Conservation (phyloP, 768 basidiomycete genomes). For the Mycena latifolia region DNA sequence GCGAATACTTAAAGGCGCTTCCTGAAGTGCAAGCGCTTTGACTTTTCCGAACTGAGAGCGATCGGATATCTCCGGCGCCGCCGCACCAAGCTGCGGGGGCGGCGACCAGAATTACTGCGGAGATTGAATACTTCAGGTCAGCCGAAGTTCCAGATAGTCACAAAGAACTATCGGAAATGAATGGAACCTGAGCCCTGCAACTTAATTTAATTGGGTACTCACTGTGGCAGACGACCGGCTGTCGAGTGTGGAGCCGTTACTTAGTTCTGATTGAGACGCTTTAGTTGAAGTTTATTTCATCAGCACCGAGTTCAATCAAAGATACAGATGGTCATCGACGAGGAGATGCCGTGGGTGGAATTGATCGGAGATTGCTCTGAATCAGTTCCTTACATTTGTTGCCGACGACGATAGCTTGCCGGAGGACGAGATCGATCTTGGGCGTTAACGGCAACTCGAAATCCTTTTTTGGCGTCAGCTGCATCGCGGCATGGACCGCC, state of each 20-base stretch:
- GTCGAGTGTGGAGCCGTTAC: slow-evolving; percentile 11
- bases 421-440: slow-evolving; percentile 13
- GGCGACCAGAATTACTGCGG: slow-evolving; percentile 9
- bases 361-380: slow-evolving; percentile 2
- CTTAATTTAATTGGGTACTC: background rate
- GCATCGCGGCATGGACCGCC: slow-evolving; percentile 2
- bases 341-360: background rate
- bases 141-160: background rate
- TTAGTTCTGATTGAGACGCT: slow-evolving; percentile 10
- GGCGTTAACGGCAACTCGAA: slow-evolving; percentile 1
- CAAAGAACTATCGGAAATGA: slow-evolving; percentile 19
- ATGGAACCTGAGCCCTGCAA: background rate
- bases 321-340: background rate
- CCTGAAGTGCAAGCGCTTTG: slow-evolving; percentile 7
- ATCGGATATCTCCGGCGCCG: slow-evolving; percentile 7
- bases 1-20: background rate
- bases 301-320: background rate
- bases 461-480: background rate
- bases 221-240: background rate
- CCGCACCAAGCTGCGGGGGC: slow-evolving; percentile 3
- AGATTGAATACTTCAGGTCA: background rate
- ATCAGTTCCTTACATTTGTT: too few species aligned
- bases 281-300: slow-evolving; percentile 3
- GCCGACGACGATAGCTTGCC: too few species aligned
- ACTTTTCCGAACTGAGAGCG: too few species aligned